Evolutionary conservation across 768 basidiomycete species (phyloP).

Genomic region (Pleurotus sapidus): DNA sequence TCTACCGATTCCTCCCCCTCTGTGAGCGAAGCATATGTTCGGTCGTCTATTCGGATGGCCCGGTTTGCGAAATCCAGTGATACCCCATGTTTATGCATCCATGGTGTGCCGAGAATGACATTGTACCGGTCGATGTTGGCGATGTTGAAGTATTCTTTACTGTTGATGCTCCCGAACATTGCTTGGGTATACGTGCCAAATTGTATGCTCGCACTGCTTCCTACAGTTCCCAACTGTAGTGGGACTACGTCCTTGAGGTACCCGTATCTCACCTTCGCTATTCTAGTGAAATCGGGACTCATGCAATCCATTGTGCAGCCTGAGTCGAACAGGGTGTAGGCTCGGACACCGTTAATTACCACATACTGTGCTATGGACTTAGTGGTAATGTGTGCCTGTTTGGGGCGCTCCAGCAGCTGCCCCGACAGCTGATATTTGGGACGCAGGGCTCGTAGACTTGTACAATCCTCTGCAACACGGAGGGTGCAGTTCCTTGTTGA

Average conservation of each 20-base stretch:
- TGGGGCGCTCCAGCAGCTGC: neutral
- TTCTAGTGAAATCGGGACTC: slow-evolving; percentile 17
- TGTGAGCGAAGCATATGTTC: neutral
- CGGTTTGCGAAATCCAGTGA: slow-evolving; percentile 19
- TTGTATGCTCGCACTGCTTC: slow-evolving; percentile 25
- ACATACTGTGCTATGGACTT: neutral
- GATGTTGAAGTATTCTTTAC: slow-evolving; percentile 25
- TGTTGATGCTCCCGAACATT: neutral
- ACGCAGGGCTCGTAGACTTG: neutral
- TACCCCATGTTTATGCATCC: slow-evolving; percentile 20
- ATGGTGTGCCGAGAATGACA: slow-evolving; percentile 31
- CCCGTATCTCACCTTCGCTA: slow-evolving; percentile 8
- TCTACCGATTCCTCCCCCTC: neutral
- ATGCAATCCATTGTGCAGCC: slow-evolving; percentile 15
- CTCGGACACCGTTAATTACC: slow-evolving; percentile 8
- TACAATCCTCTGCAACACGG: neutral
- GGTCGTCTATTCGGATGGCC: neutral
- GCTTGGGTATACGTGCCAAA: slow-evolving; percentile 19
- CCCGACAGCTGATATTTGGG: neutral
- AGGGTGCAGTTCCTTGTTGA: neutral
- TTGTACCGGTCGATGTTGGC: slow-evolving; percentile 34
- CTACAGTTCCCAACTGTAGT: slow-evolving; percentile 28
- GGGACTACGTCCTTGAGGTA: slow-evolving; percentile 13
- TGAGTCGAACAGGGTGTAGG: slow-evolving; percentile 13
- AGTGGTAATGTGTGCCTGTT: neutral